phyloP scores from a whole-genome alignment of 2,329 filamentous ascomycete species.

The Beauveria scarabaeidicola region DNA sequence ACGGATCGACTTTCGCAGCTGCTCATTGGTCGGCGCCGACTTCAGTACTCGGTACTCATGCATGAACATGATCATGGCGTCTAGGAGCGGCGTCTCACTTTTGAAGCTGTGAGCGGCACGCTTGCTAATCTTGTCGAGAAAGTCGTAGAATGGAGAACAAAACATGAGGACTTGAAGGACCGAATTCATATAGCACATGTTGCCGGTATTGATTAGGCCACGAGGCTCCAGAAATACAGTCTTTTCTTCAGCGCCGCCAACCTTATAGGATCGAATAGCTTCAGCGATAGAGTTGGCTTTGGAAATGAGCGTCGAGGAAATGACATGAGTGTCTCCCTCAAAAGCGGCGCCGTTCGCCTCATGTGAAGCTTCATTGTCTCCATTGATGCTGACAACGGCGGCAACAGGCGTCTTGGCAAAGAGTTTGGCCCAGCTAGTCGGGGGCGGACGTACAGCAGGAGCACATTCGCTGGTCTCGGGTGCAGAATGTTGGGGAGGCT shows the following conservation, averaged over 20 bases:
- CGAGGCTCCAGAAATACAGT: slow-evolving; percentile 83
- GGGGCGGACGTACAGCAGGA: slow-evolving; percentile 22
- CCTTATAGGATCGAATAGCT: slow-evolving; percentile 64
- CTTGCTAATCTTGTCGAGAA: slow-evolving; percentile 78
- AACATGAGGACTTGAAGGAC: slow-evolving; percentile 94
- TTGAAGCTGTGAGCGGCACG: slow-evolving; percentile 86
- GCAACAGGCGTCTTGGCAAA: slow-evolving; percentile 23
- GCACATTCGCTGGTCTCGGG: slow-evolving; percentile 9
- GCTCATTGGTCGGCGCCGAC: slow-evolving; percentile 64
- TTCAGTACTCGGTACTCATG: slow-evolving; percentile 82
- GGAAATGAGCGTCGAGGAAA: slow-evolving; percentile 32
- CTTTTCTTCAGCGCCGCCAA: slow-evolving; percentile 51
- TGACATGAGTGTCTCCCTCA: slow-evolving; percentile 21
- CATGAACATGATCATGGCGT: slow-evolving; percentile 97
- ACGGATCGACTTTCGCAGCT: slow-evolving; percentile 66
- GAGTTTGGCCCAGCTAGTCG: slow-evolving; percentile 33
- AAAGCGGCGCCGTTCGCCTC: background rate
- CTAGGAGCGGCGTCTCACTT: slow-evolving; percentile 84
- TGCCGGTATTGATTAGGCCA: slow-evolving; percentile 91
- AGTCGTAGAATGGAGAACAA: slow-evolving; percentile 89
- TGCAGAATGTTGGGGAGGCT: slow-evolving; percentile 8
- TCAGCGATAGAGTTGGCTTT: slow-evolving; percentile 60
- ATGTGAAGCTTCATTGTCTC: slow-evolving; percentile 12
- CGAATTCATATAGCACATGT: slow-evolving; percentile 99
- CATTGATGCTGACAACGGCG: slow-evolving; percentile 1